Evolutionary conservation across 2,329 filamentous ascomycete genomes (phyloP).

Genomic region (Alternaria conjuncta): DNA sequence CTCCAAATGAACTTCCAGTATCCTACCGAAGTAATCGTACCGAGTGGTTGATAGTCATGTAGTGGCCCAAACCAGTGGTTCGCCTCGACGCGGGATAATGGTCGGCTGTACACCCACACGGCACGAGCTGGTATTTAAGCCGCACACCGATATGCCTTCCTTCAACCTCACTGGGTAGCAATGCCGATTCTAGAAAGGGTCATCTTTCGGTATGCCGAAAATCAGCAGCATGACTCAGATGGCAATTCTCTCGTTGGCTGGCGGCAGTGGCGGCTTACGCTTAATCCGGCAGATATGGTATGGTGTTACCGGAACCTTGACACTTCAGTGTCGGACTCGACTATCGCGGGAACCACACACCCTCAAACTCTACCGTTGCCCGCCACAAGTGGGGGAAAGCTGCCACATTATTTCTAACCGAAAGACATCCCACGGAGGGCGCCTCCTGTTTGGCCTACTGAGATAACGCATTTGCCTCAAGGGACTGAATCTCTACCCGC

Average conservation of each 20-base stretch:
- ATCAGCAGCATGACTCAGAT: constrained; percentile 3
- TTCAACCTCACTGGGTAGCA: constrained; percentile 11
- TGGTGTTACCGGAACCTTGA: constrained; percentile 2
- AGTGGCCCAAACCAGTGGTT: background rate
- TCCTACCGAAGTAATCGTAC: background rate
- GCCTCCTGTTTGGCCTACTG: background rate
- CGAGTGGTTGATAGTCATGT: background rate
- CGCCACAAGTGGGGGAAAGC: background rate
- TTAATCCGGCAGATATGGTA: constrained; percentile 9
- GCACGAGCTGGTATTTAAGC: constrained; percentile 7
- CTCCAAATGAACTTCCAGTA: background rate
- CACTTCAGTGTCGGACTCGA: background rate
- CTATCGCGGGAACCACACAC: background rate
- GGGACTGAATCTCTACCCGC: background rate
- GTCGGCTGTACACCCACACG: constrained; percentile 14
- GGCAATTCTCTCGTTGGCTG: background rate
- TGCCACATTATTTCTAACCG: background rate
- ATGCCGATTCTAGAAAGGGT: constrained; percentile 2
- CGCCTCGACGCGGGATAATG: background rate
- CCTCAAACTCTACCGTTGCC: background rate
- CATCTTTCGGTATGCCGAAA: constrained; percentile 31
- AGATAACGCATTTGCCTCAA: background rate
- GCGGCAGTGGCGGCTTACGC: constrained; percentile 26
- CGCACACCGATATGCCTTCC: constrained; percentile 30
- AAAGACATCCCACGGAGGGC: background rate